phyloP scores from a whole-genome alignment of 352 stramenopile species.

The Phytopythium cucurbitacearum region DNA sequence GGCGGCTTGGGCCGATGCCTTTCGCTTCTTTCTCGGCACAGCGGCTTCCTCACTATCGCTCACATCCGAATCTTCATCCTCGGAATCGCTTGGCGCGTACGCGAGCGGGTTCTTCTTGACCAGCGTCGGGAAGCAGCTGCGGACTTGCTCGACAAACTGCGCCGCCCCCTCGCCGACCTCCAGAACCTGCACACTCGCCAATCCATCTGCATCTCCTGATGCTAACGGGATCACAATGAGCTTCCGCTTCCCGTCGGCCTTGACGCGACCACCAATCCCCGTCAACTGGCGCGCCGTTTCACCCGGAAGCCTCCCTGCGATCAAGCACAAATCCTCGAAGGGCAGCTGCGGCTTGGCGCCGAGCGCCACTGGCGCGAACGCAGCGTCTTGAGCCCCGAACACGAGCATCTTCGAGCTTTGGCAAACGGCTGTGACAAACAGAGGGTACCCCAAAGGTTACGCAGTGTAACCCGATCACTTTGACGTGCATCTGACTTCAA shows the following conservation, averaged over 20 bases:
- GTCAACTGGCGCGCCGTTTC: conserved; percentile 41
- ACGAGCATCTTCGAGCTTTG: conserved; percentile 33
- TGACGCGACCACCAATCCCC: conserved; percentile 52
- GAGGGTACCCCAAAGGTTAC: no score
- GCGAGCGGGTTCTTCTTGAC: conserved; percentile 47
- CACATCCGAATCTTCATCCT: conserved; percentile 31
- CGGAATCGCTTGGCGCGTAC: conserved; percentile 15
- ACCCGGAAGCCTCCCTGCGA: conserved; percentile 30
- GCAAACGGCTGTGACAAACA: neutral
- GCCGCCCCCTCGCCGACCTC: conserved; percentile 56
- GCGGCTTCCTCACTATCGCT: conserved; percentile 20
- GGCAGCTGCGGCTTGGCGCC: conserved; percentile 43
- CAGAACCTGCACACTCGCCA: conserved; percentile 35
- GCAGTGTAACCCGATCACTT: no score
- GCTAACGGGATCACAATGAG: conserved; percentile 49
- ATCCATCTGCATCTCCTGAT: neutral
- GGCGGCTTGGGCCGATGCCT: conserved; percentile 8
- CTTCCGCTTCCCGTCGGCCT: conserved; percentile 28
- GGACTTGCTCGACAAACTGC: conserved; percentile 44
- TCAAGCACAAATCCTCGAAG: conserved; percentile 52
- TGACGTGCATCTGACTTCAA: no score
- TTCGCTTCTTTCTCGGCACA: conserved; percentile 21
- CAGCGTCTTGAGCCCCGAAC: conserved; percentile 22
- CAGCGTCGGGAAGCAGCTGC: conserved; percentile 61
- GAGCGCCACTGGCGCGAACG: conserved; percentile 29